Base-by-base conservation (phyloP, 108 stramenopile genomes). In the Seminavis robusta region DNA sequence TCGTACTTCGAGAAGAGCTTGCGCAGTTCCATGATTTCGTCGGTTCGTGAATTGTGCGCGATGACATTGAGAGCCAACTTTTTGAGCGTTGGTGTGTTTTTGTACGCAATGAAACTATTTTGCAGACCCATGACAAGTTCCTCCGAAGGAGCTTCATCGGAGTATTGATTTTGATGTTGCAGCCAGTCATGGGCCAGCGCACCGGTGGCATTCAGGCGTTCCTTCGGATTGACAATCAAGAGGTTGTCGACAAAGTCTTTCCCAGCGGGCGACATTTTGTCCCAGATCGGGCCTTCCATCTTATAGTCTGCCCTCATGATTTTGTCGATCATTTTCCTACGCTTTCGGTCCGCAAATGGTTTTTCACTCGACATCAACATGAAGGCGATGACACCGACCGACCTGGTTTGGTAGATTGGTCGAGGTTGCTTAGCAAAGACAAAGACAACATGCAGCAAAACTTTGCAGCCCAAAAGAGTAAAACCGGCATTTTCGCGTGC, bases 1-100 rank as follows among this genome's bases (percentile, higher is more conserved):
- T 90, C 84, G 55, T 61, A 81, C 25, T 64, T 61, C 28, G 79
- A 76, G 68, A 95, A 95, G 49, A 73, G 71, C 61, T 76, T 74
- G 25, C 90, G 68, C 46, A 95, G 63, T 3, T 86, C 67, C 26
- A 83, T 24, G 56, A 92, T 86, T 47, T 92, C 90, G 16, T 74
- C 76, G 25, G 74, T 46, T 0, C 40, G 60, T 1, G 82, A 83
- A 36, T 71, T 59, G 34, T 92, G 74, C 23, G 86, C 86, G 16
- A 88, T 73, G 19, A 85, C 60, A 73, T 74, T 76, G 6, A 74
- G 52, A 32, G 76, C 78, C 4, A 61, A 34, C 24, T 49, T 61
- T 39, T 5, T 5, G 15, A 11, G 6, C 4, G 20, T 43, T 6
- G 42, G 21, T 21, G 28, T 6, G 23, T 49, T 21, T 15, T 25